Percentiles rank a stretch among this genome's conserved stretches.
Conservation (phyloP, 1,284 basidiomycete genomes). For the Cutaneotrichosporon mucoides region DNA sequence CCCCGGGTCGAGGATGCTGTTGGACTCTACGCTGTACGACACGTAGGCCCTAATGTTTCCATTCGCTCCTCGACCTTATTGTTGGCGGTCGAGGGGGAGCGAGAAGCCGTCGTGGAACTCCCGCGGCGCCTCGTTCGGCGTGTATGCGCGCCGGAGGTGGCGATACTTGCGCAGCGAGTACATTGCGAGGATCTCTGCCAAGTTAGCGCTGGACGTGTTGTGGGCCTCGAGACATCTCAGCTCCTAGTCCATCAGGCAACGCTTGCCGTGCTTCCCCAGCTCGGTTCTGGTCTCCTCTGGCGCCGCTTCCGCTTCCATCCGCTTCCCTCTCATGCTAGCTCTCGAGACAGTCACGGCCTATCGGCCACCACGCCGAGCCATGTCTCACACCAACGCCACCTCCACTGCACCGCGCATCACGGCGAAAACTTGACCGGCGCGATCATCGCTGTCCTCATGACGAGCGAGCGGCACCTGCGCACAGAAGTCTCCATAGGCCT, state of each 20-base stretch:
- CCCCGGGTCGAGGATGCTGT: not conserved
- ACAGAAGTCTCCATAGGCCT: too few relatives aligned
- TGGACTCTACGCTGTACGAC: too few relatives aligned
- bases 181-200: constrained; percentile 73
- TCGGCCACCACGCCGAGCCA: not conserved
- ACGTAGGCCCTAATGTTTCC: too few relatives aligned
- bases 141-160: constrained; percentile 70
- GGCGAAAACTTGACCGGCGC: not conserved
- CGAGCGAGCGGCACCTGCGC: too few relatives aligned
- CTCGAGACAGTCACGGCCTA: not conserved
- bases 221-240: too few relatives aligned
- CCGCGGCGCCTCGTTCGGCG: constrained; percentile 35
- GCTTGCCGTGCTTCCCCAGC: too few relatives aligned
- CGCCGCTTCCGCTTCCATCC: too few relatives aligned
- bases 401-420: not conserved
- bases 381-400: not conserved
- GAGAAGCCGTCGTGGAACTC: constrained; percentile 12
- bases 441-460: too few relatives aligned
- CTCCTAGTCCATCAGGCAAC: too few relatives aligned
- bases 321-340: too few relatives aligned
- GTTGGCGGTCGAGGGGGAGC: not conserved
- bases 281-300: too few relatives aligned
- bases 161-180: constrained; percentile 83
- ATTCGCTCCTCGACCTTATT: not conserved
- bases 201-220: not conserved